These are phyloP conservation scores for Yarrowia sp. DNA, from an alignment of 805 yeast species.

Conservation along the genomic window DNA sequence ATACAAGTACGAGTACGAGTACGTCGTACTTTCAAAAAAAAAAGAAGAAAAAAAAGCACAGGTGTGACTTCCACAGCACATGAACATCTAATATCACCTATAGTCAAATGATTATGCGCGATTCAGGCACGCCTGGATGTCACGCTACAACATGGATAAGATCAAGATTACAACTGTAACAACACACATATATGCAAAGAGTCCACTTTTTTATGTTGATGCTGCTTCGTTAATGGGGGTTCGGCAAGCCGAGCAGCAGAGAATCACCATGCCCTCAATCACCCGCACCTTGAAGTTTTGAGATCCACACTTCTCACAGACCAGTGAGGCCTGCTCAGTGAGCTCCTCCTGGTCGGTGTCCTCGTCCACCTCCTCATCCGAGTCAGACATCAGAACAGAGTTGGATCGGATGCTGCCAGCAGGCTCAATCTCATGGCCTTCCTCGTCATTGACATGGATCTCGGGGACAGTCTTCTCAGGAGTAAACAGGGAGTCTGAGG, in stretches of 20 bases:
- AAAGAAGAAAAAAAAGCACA: no score
- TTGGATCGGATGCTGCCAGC: not conserved
- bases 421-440: not conserved
- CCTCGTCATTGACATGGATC: constrained; percentile 16
- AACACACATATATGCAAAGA: not conserved
- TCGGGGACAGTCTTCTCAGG: not conserved
- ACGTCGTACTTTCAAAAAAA: no score
- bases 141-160: not conserved
- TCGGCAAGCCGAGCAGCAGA: constrained; percentile 23
- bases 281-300: constrained; percentile 20
- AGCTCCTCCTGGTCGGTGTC: constrained; percentile 16
- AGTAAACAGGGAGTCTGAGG: not conserved
- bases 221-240: constrained; percentile 15
- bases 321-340: constrained; percentile 6
- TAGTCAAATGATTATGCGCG: not conserved
- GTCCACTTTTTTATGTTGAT: not conserved
- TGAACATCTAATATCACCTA: not conserved
- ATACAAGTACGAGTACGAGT: no score
- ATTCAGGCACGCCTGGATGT: not conserved
- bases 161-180: not conserved
- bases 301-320: constrained; percentile 21
- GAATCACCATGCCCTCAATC: constrained; percentile 22
- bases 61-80: not conserved
- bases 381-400: not conserved
- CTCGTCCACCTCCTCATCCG: constrained; percentile 4